Evolutionary conservation across 768 basidiomycete species (phyloP).

Genomic region (Xerocomellus chrysenteron): DNA sequence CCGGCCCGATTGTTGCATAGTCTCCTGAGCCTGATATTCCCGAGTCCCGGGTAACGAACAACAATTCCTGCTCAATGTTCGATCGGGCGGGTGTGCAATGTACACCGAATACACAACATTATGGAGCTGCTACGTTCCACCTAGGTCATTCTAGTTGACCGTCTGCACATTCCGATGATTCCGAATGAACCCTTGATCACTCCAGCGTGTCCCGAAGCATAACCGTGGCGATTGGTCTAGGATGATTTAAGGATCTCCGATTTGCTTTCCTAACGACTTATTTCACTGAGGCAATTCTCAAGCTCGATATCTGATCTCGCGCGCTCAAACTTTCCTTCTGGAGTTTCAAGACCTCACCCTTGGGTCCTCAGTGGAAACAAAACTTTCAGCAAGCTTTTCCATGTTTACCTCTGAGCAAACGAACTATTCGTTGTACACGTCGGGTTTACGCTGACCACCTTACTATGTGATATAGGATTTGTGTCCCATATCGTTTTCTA

Average conservation of each 20-base stretch:
- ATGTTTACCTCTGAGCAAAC: not conserved
- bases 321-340: not conserved
- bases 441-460: not conserved
- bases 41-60: not conserved
- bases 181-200: not conserved
- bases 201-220: not conserved
- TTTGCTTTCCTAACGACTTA: not conserved
- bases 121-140: too few species aligned
- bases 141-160: too few species aligned
- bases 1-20: too few species aligned
- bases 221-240: not conserved
- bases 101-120: not conserved
- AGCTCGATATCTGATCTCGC: not conserved
- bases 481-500: not conserved
- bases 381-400: not conserved
- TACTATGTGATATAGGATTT: too few species aligned
- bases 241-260: not conserved
- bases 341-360: not conserved
- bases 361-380: too few species aligned
- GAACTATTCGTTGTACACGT: not conserved
- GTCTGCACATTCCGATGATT: not conserved
- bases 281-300: not conserved
- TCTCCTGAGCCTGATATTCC: not conserved
- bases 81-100: not conserved
- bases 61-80: not conserved